Conservation (phyloP, 2,329 filamentous ascomycete species). For the Chaetoscypha palmicola region DNA sequence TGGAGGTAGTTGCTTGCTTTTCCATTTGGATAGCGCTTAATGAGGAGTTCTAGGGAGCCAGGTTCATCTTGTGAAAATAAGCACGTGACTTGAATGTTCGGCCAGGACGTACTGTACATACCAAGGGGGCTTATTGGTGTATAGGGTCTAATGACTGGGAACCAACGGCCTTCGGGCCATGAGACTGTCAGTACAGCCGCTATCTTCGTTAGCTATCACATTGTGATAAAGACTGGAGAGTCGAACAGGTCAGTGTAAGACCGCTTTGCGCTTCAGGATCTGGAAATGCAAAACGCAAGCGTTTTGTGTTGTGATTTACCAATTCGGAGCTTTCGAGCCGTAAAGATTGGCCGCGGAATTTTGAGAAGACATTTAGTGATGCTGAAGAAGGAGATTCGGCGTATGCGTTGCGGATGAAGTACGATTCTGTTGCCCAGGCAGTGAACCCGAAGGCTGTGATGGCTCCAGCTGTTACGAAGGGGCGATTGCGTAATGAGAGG, state of each 20-base stretch:
- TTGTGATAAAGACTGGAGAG: conserved; percentile 13
- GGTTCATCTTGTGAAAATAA: conserved; percentile 38
- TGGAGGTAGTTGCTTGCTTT: conserved; percentile 61
- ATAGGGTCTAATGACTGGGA: conserved; percentile 59
- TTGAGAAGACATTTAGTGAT: not conserved
- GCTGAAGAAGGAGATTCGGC: not conserved
- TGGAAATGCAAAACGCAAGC: conserved; percentile 48
- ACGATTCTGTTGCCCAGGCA: too few species aligned
- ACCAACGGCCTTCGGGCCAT: conserved; percentile 48
- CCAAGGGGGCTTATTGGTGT: conserved; percentile 46
- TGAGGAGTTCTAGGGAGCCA: conserved; percentile 55
- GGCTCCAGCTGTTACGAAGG: not conserved
- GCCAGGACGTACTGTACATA: conserved; percentile 1
- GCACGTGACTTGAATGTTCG: not conserved
- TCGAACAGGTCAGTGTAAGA: conserved; percentile 41
- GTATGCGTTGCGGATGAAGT: not conserved
- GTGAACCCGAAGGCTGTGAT: not conserved
- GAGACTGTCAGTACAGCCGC: conserved; percentile 52
- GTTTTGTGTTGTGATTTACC: conserved; percentile 54
- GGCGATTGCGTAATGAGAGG: too few species aligned
- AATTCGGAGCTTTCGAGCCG: conserved; percentile 42
- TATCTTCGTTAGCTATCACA: conserved; percentile 1
- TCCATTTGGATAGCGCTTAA: conserved; percentile 63
- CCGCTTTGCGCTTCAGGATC: conserved; percentile 41
- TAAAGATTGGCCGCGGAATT: conserved; percentile 6